These are phyloP conservation scores for Saccharata proteae DNA, from an alignment of 2,329 filamentous ascomycete genomes.

Conservation along the genomic window DNA sequence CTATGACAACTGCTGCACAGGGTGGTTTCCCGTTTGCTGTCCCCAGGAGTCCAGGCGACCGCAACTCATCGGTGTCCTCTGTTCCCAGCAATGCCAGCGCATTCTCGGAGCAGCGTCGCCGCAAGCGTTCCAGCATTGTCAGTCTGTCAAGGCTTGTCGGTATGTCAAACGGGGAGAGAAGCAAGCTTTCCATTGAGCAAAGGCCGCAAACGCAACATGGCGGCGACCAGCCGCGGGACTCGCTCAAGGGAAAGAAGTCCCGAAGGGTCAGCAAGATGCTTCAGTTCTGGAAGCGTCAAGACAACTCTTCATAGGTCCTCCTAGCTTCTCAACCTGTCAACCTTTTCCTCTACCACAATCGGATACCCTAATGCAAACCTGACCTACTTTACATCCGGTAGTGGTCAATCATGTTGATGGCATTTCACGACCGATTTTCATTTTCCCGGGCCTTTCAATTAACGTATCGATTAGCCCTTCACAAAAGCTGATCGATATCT, in stretches of 20 bases:
- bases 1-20: constrained; percentile 56
- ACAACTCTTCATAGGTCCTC: no score
- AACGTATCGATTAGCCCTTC: no score
- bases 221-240: constrained; percentile 43
- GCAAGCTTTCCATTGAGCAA: constrained; percentile 59
- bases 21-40: constrained; percentile 21
- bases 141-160: constrained; percentile 60
- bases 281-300: constrained; percentile 58
- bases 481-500: no score
- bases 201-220: constrained; percentile 36
- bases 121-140: constrained; percentile 62
- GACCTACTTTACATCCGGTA: no score
- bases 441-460: no score
- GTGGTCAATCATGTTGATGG: no score
- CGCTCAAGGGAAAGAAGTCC: constrained; percentile 52
- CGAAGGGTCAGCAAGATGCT: constrained; percentile 63
- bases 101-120: constrained; percentile 52
- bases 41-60: constrained; percentile 31
- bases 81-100: constrained; percentile 22
- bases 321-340: no score
- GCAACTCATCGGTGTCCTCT: constrained; percentile 29
- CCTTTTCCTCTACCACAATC: no score
- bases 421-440: no score
- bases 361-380: no score
- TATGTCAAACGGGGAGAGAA: constrained; percentile 56